Percentiles rank a stretch among this genome's conserved stretches.
phyloP scores from a whole-genome alignment of 2,329 filamentous ascomycete species.

The Fusarium sublunatum region DNA sequence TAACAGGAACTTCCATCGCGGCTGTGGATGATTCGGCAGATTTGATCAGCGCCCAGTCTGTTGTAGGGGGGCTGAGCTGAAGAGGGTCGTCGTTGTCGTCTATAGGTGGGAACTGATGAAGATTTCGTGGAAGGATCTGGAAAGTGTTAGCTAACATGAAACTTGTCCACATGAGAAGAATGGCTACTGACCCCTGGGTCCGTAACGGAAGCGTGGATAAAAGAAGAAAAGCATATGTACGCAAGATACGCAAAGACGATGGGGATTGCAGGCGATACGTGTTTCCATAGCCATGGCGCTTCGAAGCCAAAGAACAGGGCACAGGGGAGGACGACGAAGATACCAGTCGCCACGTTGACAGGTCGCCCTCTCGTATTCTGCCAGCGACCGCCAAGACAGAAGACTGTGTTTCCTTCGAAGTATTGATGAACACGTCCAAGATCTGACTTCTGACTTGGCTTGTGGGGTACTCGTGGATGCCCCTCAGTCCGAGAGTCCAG shows the following conservation, averaged over 20 bases:
- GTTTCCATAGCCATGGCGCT: constrained; percentile 85
- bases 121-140: constrained; percentile 90
- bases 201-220: constrained; percentile 89
- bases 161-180: background rate
- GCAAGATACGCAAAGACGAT: constrained; percentile 92
- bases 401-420: constrained; percentile 92
- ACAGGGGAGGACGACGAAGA: constrained; percentile 81
- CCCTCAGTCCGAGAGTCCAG: constrained; percentile 52
- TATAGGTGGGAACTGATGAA: constrained; percentile 85
- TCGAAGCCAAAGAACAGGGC: constrained; percentile 88
- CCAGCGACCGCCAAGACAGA: constrained; percentile 85
- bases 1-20: constrained; percentile 97
- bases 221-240: constrained; percentile 91
- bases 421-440: constrained; percentile 84
- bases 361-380: constrained; percentile 90
- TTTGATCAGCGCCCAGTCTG: constrained; percentile 93
- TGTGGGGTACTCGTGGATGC: constrained; percentile 38
- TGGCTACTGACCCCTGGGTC: constrained; percentile 84
- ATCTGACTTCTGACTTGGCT: constrained; percentile 41
- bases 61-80: constrained; percentile 83
- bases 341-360: constrained; percentile 87
- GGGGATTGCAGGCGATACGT: constrained; percentile 89
- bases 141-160: constrained; percentile 25
- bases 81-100: constrained; percentile 84
- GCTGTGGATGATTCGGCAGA: constrained; percentile 79